phyloP scores from a whole-genome alignment of 1,284 basidiomycete species.

The Xanthoconium separans region DNA sequence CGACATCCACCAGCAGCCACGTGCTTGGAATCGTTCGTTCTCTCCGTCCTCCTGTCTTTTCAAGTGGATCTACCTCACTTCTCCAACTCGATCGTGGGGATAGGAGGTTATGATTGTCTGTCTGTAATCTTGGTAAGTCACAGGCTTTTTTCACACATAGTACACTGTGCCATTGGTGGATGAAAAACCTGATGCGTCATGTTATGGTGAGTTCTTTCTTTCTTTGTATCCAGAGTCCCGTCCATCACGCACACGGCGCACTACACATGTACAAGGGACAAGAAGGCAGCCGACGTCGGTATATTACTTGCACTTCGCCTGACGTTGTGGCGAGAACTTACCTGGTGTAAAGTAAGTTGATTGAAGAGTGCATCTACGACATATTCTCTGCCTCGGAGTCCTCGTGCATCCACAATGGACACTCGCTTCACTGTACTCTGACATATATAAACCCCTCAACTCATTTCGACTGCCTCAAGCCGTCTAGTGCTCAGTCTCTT shows the following conservation, averaged over 20 bases:
- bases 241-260: neutral
- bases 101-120: too few relatives aligned
- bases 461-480: neutral
- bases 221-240: too few relatives aligned
- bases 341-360: neutral
- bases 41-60: too few relatives aligned
- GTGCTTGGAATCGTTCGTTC: too few relatives aligned
- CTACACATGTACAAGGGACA: neutral
- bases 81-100: too few relatives aligned
- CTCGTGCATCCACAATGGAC: neutral
- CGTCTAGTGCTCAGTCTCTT: neutral
- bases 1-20: too few relatives aligned
- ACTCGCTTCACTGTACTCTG: neutral
- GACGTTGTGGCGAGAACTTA: neutral
- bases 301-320: neutral
- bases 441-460: neutral
- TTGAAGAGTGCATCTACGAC: neutral
- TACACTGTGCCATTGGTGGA: too few relatives aligned
- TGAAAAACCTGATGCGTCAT: too few relatives aligned
- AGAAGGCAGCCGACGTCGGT: neutral
- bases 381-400: neutral
- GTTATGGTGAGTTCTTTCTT: too few relatives aligned
- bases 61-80: too few relatives aligned
- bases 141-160: too few relatives aligned
- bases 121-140: too few relatives aligned